Conservation (phyloP, 73 alveolate genomes). For the Tetrahymena thermophila region DNA sequence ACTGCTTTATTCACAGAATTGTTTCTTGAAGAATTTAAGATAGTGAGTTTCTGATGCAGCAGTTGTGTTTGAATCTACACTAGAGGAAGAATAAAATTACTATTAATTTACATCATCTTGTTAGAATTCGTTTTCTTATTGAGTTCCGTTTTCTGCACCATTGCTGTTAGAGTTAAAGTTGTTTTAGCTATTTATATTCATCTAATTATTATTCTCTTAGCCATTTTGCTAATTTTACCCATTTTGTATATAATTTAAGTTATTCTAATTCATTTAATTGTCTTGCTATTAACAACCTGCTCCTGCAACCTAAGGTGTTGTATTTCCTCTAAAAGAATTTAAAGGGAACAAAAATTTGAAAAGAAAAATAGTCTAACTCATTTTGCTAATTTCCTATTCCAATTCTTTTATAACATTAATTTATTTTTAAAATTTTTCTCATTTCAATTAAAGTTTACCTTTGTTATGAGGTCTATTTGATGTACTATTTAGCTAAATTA, state of each 20-base stretch:
- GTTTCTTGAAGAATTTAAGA: not conserved
- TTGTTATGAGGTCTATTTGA: slow-evolving; percentile 13
- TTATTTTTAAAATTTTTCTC: not conserved
- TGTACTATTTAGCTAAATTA: slow-evolving; percentile 37
- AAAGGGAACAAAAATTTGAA: slow-evolving; percentile 82
- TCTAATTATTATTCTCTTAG: not conserved
- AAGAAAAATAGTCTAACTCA: slow-evolving; percentile 83
- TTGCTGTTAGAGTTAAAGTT: not conserved
- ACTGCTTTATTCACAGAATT: not conserved
- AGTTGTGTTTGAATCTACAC: not conserved
- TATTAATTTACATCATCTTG: not conserved
- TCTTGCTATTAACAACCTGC: not conserved
- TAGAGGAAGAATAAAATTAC: not conserved
- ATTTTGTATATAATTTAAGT: not conserved
- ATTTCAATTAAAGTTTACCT: not conserved
- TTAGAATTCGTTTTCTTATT: not conserved
- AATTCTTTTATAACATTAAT: slow-evolving; percentile 47
- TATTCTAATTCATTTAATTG: not conserved
- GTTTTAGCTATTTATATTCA: not conserved
- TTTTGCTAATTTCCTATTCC: slow-evolving; percentile 62
- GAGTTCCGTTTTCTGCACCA: not conserved
- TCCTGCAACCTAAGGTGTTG: not conserved
- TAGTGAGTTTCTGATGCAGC: not conserved
- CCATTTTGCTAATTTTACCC: not conserved
- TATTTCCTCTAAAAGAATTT: not conserved